phyloP scores from a whole-genome alignment of 805 yeast species.

The Ogataea minuta region DNA sequence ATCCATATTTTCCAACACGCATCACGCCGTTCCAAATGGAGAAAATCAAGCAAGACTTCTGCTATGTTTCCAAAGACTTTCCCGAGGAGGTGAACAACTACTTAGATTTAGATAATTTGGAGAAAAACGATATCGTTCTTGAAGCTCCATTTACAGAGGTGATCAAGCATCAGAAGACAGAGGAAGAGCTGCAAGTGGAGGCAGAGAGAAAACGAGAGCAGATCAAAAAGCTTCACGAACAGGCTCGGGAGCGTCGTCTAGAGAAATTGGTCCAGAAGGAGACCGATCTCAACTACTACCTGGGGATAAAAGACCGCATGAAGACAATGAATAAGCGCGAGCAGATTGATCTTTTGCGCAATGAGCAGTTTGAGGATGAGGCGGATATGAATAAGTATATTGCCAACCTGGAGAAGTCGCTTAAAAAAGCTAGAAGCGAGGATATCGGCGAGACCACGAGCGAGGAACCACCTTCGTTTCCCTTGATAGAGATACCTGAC shows the following conservation, averaged over 20 bases:
- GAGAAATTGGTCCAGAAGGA: slow-evolving; percentile 81
- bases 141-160: slow-evolving; percentile 79
- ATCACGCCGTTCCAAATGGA: slow-evolving; percentile 63
- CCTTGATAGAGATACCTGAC: slow-evolving; percentile 81
- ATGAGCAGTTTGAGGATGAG: slow-evolving; percentile 77
- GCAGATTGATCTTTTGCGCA: slow-evolving; percentile 52
- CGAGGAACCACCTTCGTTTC: slow-evolving; percentile 56
- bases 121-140: slow-evolving; percentile 65
- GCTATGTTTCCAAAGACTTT: slow-evolving; percentile 74
- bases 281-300: slow-evolving; percentile 72
- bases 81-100: slow-evolving; percentile 55
- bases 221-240: slow-evolving; percentile 87
- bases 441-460: slow-evolving; percentile 59
- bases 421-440: slow-evolving; percentile 64
- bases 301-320: slow-evolving; percentile 53
- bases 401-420: slow-evolving; percentile 59
- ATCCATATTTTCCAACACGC: slow-evolving; percentile 86
- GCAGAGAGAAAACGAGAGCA: slow-evolving; percentile 80
- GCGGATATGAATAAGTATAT: slow-evolving; percentile 68
- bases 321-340: slow-evolving; percentile 50
- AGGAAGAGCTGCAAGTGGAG: slow-evolving; percentile 74
- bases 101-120: slow-evolving; percentile 63
- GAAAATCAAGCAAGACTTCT: slow-evolving; percentile 66
- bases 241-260: slow-evolving; percentile 78
- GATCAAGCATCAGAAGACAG: slow-evolving; percentile 68